Evolutionary conservation across 2,329 filamentous ascomycete species (phyloP), one percentile per base, ranked within the genome.

Genomic region (Aspergillus ustus): DNA sequence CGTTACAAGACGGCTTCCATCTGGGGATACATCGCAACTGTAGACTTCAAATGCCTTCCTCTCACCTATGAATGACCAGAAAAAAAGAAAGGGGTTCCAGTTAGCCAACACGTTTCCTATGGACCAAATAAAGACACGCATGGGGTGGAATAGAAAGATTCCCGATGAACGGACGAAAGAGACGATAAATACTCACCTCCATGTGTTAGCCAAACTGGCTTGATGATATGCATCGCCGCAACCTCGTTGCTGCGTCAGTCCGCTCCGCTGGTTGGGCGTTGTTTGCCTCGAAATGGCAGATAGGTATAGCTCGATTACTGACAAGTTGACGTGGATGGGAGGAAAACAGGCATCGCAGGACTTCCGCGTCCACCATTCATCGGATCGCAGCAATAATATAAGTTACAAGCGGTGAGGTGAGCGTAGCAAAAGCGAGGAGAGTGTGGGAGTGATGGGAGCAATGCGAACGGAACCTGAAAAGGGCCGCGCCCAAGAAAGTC

Each of bases 1-100:
- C 20, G 95, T 98, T 52, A 94, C 95, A 60, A 99, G 85, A 67
- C 95, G 88, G 73, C 88, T 90, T 68, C 94, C 95, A 80, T 99
- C 95, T 15, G 95, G 92, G 29, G 95, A 99, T 67, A 99, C 89
- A 83, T 98, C 92, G 78, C 94, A 98, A 81, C 92, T 97, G 82
- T 98, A 99, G 68, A 98, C 94, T 80, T 99, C 95, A 75, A 96
- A 96, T 76, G 98, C 93, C 76, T 97, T 98, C 77, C 96, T 92
- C 82, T 99, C 95, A 76, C 94, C 91, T 92, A 71, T 62, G 37
- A 59, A 70, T 58, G 66, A 19, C 22, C 52, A 22, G 34, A 13
- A 40, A 62, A 46, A 34, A 43, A 29, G 22, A 34, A 25, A 44
- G 48, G 19, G 22, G 17, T 52, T 13, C 2, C 2, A 2, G 58